Percentiles rank a stretch among this genome's conserved stretches.
These are phyloP conservation scores for Tolypocladium ophioglossoides DNA, from an alignment of 2,329 filamentous ascomycete genomes.

Conservation along the genomic window DNA sequence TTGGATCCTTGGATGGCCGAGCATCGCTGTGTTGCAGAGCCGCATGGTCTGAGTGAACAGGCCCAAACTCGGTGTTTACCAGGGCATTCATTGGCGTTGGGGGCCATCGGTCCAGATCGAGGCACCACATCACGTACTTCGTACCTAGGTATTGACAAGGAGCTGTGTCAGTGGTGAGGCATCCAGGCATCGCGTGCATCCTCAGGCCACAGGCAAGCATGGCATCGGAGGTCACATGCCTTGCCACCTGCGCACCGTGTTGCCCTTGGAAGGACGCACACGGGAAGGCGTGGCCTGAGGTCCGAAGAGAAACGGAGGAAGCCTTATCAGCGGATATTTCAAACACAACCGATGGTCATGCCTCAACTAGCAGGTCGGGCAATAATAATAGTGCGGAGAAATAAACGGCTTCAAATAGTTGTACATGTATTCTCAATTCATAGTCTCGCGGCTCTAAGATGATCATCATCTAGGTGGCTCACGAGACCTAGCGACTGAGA, in stretches of 20 bases:
- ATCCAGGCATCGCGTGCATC: not conserved
- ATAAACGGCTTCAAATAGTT: constrained; percentile 1
- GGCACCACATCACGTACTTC: not conserved
- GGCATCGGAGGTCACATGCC: not conserved
- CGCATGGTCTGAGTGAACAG: not conserved
- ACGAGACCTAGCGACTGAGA: constrained; percentile 8
- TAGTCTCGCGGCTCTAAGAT: constrained; percentile 12
- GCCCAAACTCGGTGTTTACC: not conserved
- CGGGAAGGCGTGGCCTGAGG: not conserved
- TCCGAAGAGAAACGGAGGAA: not conserved
- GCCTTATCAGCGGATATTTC: not conserved
- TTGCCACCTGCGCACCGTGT: not conserved
- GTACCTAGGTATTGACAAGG: not conserved
- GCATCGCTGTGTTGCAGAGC: not conserved
- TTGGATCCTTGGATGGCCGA: not conserved
- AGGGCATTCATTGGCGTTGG: not conserved
- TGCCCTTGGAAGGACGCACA: not conserved
- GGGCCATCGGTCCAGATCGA: not conserved
- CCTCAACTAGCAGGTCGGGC: no score
- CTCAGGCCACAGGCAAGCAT: not conserved
- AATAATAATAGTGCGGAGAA: not conserved
- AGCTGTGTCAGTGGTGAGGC: not conserved
- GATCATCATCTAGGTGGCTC: constrained; percentile 13
- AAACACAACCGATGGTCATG: not conserved
- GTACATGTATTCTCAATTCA: constrained; percentile 19